A percentile compares a stretch with the other conserved stretches of the same genome.
Evolutionary conservation across 2,329 filamentous ascomycete species (phyloP).

Genomic region (Claviceps sp.): DNA sequence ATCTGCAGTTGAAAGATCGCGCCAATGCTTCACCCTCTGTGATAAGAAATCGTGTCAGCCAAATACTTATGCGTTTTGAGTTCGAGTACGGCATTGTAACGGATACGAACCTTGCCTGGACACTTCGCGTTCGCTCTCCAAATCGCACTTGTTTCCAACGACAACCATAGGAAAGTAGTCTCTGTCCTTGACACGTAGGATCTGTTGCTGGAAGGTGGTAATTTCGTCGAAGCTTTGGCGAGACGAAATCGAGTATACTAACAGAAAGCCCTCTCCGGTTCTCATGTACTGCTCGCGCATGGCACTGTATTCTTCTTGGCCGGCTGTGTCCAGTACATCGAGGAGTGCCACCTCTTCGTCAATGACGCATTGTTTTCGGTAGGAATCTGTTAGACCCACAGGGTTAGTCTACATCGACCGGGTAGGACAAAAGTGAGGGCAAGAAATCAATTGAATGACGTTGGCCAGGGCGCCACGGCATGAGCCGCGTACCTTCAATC

Average conservation of each 20-base stretch:
- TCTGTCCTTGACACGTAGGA: conserved; percentile 96
- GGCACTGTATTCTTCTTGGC: conserved; percentile 97
- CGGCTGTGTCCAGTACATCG: conserved; percentile 94
- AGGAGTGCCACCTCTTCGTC: conserved; percentile 96
- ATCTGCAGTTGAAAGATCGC: conserved; percentile 84
- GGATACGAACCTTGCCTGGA: conserved; percentile 65
- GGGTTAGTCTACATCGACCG: background rate
- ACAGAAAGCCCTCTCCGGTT: conserved; percentile 91
- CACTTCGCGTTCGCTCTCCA: conserved; percentile 84
- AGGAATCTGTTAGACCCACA: conserved; percentile 61
- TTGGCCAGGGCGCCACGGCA: background rate
- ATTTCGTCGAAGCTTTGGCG: conserved; percentile 98
- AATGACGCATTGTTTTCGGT: conserved; percentile 98
- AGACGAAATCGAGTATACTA: conserved; percentile 97
- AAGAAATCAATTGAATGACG: background rate
- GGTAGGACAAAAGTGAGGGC: background rate
- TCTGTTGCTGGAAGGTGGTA: conserved; percentile 96
- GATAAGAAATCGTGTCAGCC: conserved; percentile 4
- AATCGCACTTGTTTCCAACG: conserved; percentile 98
- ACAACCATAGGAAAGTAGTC: conserved; percentile 99
- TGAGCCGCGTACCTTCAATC: conserved; percentile 62
- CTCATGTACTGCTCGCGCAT: conserved; percentile 99
- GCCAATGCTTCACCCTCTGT: conserved; percentile 84
- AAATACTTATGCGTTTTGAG: background rate
- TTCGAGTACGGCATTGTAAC: background rate